A percentile compares a stretch with the other conserved stretches of the same genome.
Evolutionary conservation across 2,329 filamentous ascomycete genomes (phyloP).

Genomic region (Penicillium sp.): DNA sequence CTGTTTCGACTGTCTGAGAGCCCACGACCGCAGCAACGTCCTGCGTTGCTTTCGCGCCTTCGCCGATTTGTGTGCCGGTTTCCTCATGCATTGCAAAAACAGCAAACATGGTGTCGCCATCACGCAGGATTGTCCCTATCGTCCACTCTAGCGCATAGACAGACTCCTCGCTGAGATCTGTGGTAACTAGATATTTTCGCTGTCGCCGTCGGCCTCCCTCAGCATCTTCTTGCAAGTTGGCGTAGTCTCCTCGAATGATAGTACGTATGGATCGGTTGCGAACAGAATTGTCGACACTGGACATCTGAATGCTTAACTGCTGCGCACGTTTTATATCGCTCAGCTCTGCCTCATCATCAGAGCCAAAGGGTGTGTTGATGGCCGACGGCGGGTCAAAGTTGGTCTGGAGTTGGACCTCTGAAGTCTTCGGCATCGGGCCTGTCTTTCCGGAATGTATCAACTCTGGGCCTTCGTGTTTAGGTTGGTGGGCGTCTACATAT

Average conservation of each 20-base stretch:
- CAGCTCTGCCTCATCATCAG: slow-evolving; percentile 83
- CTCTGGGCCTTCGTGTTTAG: slow-evolving; percentile 16
- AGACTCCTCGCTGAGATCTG: slow-evolving; percentile 91
- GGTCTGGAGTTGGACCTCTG: slow-evolving; percentile 76
- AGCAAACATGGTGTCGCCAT: slow-evolving; percentile 91
- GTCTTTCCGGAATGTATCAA: slow-evolving; percentile 43
- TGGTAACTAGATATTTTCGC: slow-evolving; percentile 93
- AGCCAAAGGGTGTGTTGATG: slow-evolving; percentile 69
- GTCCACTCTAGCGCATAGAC: slow-evolving; percentile 97
- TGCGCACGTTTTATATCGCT: slow-evolving; percentile 88
- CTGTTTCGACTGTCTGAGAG: slow-evolving; percentile 60
- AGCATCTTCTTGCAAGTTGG: slow-evolving; percentile 71
- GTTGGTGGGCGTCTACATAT: slow-evolving; percentile 18
- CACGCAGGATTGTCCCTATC: slow-evolving; percentile 89
- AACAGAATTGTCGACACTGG: slow-evolving; percentile 73
- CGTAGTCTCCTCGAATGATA: slow-evolving; percentile 86
- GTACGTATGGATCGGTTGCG: slow-evolving; percentile 85
- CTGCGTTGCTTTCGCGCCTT: slow-evolving; percentile 75
- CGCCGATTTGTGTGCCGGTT: slow-evolving; percentile 60
- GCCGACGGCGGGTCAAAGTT: slow-evolving; percentile 74
- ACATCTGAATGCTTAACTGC: slow-evolving; percentile 79
- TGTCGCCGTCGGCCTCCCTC: slow-evolving; percentile 78
- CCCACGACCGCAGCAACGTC: slow-evolving; percentile 75
- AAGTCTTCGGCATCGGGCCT: slow-evolving; percentile 47
- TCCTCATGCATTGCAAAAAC: slow-evolving; percentile 96